Evolutionary conservation across 129 eudicot genomes (phyloP).

Genomic region (Oenanthe sinensis): DNA sequence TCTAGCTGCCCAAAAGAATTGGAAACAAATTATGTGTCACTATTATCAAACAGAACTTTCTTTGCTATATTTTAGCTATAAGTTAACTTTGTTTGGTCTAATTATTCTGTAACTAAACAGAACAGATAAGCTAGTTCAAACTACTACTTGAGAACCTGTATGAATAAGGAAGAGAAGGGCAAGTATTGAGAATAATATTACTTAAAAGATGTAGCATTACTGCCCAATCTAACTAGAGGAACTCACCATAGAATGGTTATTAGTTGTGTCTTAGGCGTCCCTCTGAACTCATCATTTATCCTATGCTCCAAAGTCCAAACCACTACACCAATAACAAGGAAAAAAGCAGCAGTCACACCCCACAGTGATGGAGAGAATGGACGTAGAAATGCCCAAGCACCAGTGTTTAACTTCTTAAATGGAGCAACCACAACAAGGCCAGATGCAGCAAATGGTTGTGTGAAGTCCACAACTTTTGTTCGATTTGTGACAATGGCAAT

Average conservation of each 20-base stretch:
- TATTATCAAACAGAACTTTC: background rate
- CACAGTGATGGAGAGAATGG: slow-evolving; percentile 74
- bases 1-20: background rate
- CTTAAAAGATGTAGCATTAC: background rate
- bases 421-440: slow-evolving; percentile 91
- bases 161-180: background rate
- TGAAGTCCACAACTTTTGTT: slow-evolving; percentile 74
- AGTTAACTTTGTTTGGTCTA: background rate
- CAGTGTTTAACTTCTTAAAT: slow-evolving; percentile 58
- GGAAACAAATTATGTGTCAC: background rate
- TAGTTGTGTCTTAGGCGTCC: slow-evolving; percentile 64
- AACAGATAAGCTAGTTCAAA: background rate
- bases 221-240: slow-evolving; percentile 6
- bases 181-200: background rate
- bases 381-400: slow-evolving; percentile 84
- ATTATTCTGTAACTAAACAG: background rate
- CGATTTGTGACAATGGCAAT: slow-evolving; percentile 73
- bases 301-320: slow-evolving; percentile 93
- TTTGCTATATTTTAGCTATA: background rate
- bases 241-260: slow-evolving; percentile 76
- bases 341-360: slow-evolving; percentile 66
- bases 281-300: slow-evolving; percentile 77
- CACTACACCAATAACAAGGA: slow-evolving; percentile 65
- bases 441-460: slow-evolving; percentile 73
- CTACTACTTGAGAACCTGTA: background rate